Conservation (phyloP, 2,329 filamentous ascomycete species). For the Sporothrix euskadiensis region DNA sequence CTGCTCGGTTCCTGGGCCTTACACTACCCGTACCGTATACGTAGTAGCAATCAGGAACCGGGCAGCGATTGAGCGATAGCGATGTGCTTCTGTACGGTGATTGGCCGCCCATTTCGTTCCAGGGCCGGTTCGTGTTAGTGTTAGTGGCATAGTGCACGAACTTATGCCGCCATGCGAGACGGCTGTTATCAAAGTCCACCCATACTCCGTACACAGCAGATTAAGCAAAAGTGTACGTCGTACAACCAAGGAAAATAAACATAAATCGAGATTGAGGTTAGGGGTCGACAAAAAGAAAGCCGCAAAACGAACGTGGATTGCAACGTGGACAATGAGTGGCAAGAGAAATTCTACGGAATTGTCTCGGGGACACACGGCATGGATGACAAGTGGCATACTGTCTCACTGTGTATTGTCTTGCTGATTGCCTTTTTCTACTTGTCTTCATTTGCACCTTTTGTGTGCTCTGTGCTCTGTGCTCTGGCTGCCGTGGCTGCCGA, state of each 20-base stretch:
- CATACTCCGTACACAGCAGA: not conserved
- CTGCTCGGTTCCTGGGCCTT: too few relatives aligned
- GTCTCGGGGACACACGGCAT: too few relatives aligned
- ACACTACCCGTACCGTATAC: too few relatives aligned
- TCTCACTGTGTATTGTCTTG: not conserved
- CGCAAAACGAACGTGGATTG: not conserved
- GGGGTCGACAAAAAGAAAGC: not conserved
- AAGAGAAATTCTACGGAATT: not conserved
- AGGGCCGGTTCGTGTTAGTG: not conserved
- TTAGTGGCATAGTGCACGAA: not conserved
- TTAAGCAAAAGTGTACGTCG: not conserved
- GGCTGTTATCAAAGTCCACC: not conserved
- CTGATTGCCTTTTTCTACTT: not conserved
- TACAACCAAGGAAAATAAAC: not conserved
- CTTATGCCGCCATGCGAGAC: not conserved
- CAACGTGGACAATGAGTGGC: not conserved
- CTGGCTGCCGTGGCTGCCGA: not conserved
- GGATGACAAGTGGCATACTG: not conserved
- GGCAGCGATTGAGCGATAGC: constrained; percentile 2
- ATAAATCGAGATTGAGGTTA: constrained; percentile 27
- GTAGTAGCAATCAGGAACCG: not conserved
- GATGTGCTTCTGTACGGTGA: not conserved
- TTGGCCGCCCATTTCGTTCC: not conserved
- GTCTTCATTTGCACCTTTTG: not conserved
- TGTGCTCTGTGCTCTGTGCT: not conserved